phyloP scores from a whole-genome alignment of 1,284 basidiomycete genomes.

The Exobasidium cylindrosporum region DNA sequence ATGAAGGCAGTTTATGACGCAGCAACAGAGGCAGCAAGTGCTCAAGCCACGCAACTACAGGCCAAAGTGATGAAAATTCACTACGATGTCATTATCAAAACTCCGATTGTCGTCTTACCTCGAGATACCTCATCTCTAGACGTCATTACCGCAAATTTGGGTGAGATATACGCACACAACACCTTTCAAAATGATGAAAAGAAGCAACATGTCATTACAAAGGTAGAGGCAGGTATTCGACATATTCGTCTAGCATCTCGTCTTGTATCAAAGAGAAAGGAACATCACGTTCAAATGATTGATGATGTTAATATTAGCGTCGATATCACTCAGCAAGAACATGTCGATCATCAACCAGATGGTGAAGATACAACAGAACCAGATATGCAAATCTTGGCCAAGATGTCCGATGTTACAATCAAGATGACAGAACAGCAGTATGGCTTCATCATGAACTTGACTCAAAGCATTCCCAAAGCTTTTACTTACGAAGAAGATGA shows the following conservation, averaged over 20 bases:
- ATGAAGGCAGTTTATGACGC: constrained; percentile 80
- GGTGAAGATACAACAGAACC: constrained; percentile 21
- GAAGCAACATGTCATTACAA: constrained; percentile 54
- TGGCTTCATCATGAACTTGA: constrained; percentile 69
- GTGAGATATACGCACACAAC: constrained; percentile 84
- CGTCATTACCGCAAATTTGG: constrained; percentile 75
- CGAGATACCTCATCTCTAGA: constrained; percentile 70
- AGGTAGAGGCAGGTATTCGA: constrained; percentile 72
- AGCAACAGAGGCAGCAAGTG: constrained; percentile 87
- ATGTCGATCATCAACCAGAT: constrained; percentile 19
- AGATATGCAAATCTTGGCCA: constrained; percentile 61
- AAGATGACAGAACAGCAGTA: constrained; percentile 90
- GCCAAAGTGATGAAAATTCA: constrained; percentile 68
- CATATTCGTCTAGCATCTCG: constrained; percentile 71
- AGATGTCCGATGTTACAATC: constrained; percentile 85
- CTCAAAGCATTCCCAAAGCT: constrained; percentile 72
- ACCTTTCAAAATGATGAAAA: constrained; percentile 62
- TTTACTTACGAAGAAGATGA: constrained; percentile 55
- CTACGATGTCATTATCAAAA: constrained; percentile 84
- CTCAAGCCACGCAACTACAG: constrained; percentile 71
- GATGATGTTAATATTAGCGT: constrained; percentile 82
- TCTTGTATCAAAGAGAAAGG: constrained; percentile 34
- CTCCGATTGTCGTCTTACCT: constrained; percentile 89
- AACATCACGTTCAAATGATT: constrained; percentile 68
- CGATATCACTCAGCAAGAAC: constrained; percentile 64